Evolutionary conservation across 139 green algal species (phyloP), one percentile per base, ranked within the genome.

Genomic region (Diplosphaera chodatii): DNA sequence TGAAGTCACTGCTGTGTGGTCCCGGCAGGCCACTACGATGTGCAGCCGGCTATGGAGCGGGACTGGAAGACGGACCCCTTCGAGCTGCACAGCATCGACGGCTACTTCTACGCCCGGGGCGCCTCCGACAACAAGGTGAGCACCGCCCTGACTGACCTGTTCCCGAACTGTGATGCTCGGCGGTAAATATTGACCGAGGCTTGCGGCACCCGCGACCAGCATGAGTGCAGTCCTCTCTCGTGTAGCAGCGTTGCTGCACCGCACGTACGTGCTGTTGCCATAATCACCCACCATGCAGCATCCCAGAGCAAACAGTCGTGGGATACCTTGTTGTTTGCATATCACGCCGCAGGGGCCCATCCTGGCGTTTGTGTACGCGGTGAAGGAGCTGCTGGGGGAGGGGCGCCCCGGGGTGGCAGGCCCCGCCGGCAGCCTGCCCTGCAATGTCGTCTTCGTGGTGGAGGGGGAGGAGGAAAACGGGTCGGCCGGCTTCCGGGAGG

Each of bases 391-490:
- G 73, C 69, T 94, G 69, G 85, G 90, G 65, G 79, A 87, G 64
- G 78, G 72, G 32, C 78, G 78, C 32, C 48, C 48, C 10, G 48
- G 48, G 13, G 48, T 18, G 48, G 48, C 48, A 21, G 40, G 32
- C 23, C 32, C 66, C 6, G 33, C 59, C 1, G 77, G 55, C 18
- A 64, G 25, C n/a, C 83, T 98, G 74, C 90, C 92, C 15, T 73
- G 92, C 68, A 98, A 98, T 80, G 82, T 97, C 28, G 87, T 83
- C 0, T 97, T 98, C 73, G 68, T 97, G 6, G 87, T 98, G 66
- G 94, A 98, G 77, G 91, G 82, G 25, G 84, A 84, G 72, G 74
- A 89, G 63, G 79, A 86, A 70, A 84, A 80, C 40, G 78, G 78
- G 18, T 79, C 64, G 0, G n/a, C 34, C 32, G 67, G 67, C 22